Conservation (phyloP, 2,329 filamentous ascomycete species). For the Epichloe elymi region DNA sequence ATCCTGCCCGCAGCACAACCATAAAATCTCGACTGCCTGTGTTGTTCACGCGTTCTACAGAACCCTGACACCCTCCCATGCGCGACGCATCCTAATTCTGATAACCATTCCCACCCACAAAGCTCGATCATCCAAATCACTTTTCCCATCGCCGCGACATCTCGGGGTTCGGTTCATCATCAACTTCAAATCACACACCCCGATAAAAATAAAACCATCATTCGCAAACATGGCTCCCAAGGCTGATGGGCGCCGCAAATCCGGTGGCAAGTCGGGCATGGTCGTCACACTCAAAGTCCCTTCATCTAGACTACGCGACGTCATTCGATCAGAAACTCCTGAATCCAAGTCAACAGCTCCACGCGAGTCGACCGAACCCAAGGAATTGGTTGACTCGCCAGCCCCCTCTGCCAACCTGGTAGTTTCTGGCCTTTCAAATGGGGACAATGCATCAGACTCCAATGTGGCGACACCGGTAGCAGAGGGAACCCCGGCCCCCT, state of each 20-base stretch:
- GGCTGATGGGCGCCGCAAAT: constrained; percentile 24
- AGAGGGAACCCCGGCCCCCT: constrained; percentile 40
- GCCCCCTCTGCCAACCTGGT: constrained; percentile 27
- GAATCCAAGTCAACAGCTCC: constrained; percentile 30
- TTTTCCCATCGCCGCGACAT: background rate
- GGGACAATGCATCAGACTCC: constrained; percentile 46
- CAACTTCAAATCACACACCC: constrained; percentile 6
- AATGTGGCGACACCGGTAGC: constrained; percentile 45
- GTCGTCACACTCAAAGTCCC: constrained; percentile 41
- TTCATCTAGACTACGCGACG: constrained; percentile 34
- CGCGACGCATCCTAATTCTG: background rate
- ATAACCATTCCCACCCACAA: background rate
- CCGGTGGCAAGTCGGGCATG: constrained; percentile 21
- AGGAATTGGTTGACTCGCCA: constrained; percentile 31
- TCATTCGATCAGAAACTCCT: constrained; percentile 30
- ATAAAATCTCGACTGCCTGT: background rate
- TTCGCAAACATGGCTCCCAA: constrained; percentile 20
- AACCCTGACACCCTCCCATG: background rate
- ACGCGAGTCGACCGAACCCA: constrained; percentile 18
- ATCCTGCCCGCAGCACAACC: background rate
- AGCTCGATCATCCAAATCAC: background rate
- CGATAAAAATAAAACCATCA: background rate
- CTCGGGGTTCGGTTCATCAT: background rate
- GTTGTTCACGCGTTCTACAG: background rate
- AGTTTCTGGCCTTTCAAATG: constrained; percentile 29